Percentiles rank a stretch among this genome's conserved stretches.
Conservation (phyloP, 768 basidiomycete species). For the Suillus occidentalis region DNA sequence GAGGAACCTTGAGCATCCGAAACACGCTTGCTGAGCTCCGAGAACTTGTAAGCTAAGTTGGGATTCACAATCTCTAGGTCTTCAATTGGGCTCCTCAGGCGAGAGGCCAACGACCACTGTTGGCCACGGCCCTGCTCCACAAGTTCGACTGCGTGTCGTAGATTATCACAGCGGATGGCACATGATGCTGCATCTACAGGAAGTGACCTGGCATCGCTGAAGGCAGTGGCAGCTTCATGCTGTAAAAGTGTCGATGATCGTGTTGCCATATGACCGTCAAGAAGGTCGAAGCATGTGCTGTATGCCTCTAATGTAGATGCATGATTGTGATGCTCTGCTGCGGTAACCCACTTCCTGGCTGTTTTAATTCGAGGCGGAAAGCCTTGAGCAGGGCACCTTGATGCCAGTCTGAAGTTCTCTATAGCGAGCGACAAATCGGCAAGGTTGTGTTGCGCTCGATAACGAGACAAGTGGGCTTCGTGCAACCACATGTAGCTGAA, state of each 20-base stretch:
- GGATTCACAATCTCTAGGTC: too few species aligned
- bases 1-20: background rate
- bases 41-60: background rate
- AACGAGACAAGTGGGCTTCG: background rate
- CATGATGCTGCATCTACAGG: conserved; percentile 9
- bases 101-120: too few species aligned
- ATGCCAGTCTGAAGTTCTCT: background rate
- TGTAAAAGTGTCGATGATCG: background rate
- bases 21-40: background rate
- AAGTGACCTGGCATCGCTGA: background rate
- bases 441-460: background rate
- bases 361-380: background rate
- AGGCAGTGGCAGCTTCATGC: background rate
- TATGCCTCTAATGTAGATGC: conserved; percentile 4
- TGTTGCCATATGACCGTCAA: conserved; percentile 1
- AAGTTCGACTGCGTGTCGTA: background rate
- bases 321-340: background rate
- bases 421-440: background rate
- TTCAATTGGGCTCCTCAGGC: too few species aligned
- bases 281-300: background rate
- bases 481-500: background rate
- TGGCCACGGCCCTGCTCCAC: too few species aligned
- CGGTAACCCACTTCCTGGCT: accelerated
- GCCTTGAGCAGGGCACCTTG: background rate
- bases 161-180: conserved; percentile 13